A percentile compares a stretch with the other conserved stretches of the same genome.
phyloP scores from a whole-genome alignment of 495 filamentous ascomycete species.

The Xylaria scruposa region DNA sequence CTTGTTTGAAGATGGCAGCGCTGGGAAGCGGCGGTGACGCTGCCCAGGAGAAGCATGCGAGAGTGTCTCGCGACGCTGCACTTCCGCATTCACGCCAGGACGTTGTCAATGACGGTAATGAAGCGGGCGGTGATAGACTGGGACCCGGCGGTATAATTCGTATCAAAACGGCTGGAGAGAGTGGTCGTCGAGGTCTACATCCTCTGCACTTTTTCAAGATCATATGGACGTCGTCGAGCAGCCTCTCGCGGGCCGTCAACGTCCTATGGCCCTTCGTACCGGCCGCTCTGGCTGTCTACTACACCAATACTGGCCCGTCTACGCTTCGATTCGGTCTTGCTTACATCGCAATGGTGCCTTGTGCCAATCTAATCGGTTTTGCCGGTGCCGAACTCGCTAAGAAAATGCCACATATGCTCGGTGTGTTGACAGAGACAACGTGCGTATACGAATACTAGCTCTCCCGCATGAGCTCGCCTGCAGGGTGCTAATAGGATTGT shows the following conservation, averaged over 20 bases:
- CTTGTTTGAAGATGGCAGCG: conserved; percentile 17
- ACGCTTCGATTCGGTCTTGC: conserved; percentile 50
- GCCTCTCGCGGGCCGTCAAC: conserved; percentile 51
- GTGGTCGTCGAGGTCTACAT: conserved; percentile 53
- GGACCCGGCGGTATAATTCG: conserved; percentile 26
- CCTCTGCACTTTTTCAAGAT: conserved; percentile 50
- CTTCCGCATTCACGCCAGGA: conserved; percentile 37
- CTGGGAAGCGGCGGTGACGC: conserved; percentile 12
- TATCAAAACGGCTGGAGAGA: conserved; percentile 49
- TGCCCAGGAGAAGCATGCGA: conserved; percentile 30
- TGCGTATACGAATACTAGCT: conserved; percentile 30
- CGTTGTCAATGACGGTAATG: conserved; percentile 10
- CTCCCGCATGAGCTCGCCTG: background rate
- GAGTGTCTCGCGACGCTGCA: conserved; percentile 29
- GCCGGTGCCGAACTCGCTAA: conserved; percentile 80
- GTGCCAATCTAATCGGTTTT: conserved; percentile 87
- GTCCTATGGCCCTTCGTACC: conserved; percentile 63
- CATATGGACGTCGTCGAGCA: conserved; percentile 49
- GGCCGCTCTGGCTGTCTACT: conserved; percentile 56
- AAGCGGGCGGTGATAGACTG: background rate
- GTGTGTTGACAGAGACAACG: conserved; percentile 78
- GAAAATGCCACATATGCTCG: conserved; percentile 79
- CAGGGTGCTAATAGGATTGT: background rate
- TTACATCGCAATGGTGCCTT: conserved; percentile 77
- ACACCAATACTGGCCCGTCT: conserved; percentile 59